These are phyloP conservation scores for Posidonia australis DNA, from an alignment of 106 monocot species.

Conservation along the genomic window DNA sequence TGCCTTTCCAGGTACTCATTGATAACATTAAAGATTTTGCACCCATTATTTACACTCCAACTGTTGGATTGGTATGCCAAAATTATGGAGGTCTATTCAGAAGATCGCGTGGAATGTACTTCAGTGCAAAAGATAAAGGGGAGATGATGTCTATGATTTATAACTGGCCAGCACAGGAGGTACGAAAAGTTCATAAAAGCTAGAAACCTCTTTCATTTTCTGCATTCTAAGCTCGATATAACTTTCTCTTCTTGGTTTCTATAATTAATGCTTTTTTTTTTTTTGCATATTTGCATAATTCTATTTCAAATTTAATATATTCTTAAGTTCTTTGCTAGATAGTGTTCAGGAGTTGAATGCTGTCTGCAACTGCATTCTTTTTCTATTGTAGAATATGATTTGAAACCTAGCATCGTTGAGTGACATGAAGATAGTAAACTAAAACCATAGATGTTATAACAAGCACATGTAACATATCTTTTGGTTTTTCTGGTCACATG, in stretches of 20 bases:
- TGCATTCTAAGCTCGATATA: not conserved
- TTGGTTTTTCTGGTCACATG: too few relatives aligned
- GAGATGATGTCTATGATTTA: constrained; percentile 99
- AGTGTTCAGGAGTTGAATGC: too few relatives aligned
- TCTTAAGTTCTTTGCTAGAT: too few relatives aligned
- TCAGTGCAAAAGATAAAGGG: constrained; percentile 99
- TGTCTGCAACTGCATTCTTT: too few relatives aligned
- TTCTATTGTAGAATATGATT: too few relatives aligned
- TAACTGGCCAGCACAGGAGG: constrained; percentile 89
- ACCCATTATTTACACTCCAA: constrained; percentile 96
- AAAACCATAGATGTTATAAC: too few relatives aligned
- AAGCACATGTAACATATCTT: too few relatives aligned
- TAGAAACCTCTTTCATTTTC: not conserved
- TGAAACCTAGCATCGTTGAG: too few relatives aligned
- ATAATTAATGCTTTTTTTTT: not conserved
- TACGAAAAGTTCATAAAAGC: constrained; percentile 10
- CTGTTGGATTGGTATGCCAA: constrained; percentile 96
- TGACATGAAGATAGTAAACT: too few relatives aligned
- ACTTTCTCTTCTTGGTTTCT: not conserved
- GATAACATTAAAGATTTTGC: constrained; percentile 98
- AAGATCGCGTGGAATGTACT: constrained; percentile 99
- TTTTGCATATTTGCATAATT: too few relatives aligned
- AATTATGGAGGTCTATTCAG: constrained; percentile 95
- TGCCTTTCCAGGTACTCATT: constrained; percentile 66
- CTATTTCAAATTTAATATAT: too few relatives aligned